Evolutionary conservation across 768 basidiomycete genomes (phyloP).

Genomic region (Paxillus rubicundulus): DNA sequence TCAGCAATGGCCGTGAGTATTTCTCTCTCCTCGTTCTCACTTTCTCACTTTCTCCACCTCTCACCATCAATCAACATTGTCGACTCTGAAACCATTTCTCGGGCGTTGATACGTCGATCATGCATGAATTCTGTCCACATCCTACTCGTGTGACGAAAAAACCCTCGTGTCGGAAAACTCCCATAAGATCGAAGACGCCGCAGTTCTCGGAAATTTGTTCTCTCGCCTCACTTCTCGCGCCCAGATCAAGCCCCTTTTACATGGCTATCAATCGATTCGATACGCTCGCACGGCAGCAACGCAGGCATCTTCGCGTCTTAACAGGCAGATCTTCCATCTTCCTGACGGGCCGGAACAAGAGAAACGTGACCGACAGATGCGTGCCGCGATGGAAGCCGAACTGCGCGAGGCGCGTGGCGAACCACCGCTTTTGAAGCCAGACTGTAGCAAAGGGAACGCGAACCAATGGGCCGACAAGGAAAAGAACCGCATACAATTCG

Average conservation of each 20-base stretch:
- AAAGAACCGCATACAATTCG: conserved; percentile 47
- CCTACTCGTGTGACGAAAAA: conserved; percentile 2
- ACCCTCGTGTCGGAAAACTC: background rate
- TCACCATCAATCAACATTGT: background rate
- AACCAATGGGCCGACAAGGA: conserved; percentile 60
- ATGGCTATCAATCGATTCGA: conserved; percentile 52
- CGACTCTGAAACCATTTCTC: background rate
- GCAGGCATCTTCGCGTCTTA: conserved; percentile 47
- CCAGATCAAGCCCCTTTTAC: conserved; percentile 46
- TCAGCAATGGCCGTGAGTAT: conserved; percentile 49
- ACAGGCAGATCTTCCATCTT: conserved; percentile 55
- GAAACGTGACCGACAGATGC: conserved; percentile 51
- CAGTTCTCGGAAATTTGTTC: conserved; percentile 48
- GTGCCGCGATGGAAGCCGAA: conserved; percentile 43
- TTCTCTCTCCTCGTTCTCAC: background rate
- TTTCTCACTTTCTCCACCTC: no score
- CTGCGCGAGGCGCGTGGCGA: conserved; percentile 22
- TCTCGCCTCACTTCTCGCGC: conserved; percentile 40
- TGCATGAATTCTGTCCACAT: background rate
- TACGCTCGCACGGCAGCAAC: conserved; percentile 47
- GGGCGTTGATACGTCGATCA: background rate
- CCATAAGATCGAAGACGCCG: conserved; percentile 34
- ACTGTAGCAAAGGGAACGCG: conserved; percentile 32
- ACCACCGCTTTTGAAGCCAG: conserved; percentile 6
- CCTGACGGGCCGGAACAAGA: conserved; percentile 53